Percentiles rank a stretch among this genome's conserved stretches.
Conservation (phyloP, 2,329 filamentous ascomycete species). For the Diaporthe batatas region DNA sequence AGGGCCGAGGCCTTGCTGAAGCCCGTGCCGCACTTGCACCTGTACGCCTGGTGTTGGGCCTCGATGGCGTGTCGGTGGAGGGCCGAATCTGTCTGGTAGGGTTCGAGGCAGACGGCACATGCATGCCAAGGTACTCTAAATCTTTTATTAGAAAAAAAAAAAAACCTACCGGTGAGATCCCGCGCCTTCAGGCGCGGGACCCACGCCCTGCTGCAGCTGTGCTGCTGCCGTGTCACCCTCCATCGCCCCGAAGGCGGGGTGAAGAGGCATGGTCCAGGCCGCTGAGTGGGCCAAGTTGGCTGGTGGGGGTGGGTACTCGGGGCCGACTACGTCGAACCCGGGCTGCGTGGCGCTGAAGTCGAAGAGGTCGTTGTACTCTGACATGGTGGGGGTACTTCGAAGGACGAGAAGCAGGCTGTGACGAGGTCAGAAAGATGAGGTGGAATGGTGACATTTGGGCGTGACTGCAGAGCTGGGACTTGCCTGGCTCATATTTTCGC, state of each 20-base stretch:
- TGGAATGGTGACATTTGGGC: no score
- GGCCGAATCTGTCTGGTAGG: background rate
- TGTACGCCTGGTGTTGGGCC: background rate
- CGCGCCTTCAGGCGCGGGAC: background rate
- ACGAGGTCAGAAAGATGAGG: background rate
- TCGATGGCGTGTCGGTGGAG: background rate
- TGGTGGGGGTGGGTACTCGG: background rate
- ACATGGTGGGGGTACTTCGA: conserved; percentile 15
- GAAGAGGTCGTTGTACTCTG: conserved; percentile 1
- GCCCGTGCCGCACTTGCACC: background rate
- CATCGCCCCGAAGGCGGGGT: accelerated
- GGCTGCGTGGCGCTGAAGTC: background rate
- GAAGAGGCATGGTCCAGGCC: background rate
- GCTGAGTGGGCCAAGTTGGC: background rate
- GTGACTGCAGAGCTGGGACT: background rate
- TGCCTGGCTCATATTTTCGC: background rate
- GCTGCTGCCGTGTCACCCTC: conserved; percentile 1
- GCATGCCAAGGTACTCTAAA: no score
- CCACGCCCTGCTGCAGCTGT: background rate
- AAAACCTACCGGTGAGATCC: background rate
- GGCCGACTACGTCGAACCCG: background rate
- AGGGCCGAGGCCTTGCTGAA: conserved; percentile 2
- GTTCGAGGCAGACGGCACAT: background rate
- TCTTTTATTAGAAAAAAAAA: no score
- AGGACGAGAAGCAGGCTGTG: background rate